Percentiles rank a stretch among this genome's conserved stretches.
phyloP scores from a whole-genome alignment of 768 basidiomycete species.

The Russula emetica region DNA sequence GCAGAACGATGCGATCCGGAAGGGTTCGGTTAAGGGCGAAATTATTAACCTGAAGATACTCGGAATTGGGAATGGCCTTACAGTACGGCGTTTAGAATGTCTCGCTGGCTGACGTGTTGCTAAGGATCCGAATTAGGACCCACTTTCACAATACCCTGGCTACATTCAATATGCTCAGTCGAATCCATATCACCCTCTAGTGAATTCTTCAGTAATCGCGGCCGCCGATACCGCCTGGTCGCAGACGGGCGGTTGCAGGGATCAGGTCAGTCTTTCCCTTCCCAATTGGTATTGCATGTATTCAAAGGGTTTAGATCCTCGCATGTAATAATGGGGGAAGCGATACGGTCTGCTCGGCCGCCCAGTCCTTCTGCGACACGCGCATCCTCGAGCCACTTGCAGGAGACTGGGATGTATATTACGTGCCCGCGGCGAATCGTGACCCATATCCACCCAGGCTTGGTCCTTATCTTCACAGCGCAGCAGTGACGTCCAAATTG shows the following conservation, averaged over 20 bases:
- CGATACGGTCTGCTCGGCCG: conserved; percentile 27
- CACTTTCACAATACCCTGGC: conserved; percentile 51
- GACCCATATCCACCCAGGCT: conserved; percentile 50
- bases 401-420: conserved; percentile 55
- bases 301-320: conserved; percentile 39
- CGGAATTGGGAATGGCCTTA: conserved; percentile 61
- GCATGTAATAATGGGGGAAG: conserved; percentile 48
- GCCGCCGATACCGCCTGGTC: conserved; percentile 45
- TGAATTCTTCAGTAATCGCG: conserved; percentile 40
- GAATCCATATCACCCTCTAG: conserved; percentile 54
- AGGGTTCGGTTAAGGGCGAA: conserved; percentile 43
- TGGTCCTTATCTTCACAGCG: conserved; percentile 32
- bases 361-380: conserved; percentile 57
- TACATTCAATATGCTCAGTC: conserved; percentile 52
- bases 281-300: background rate
- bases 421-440: conserved; percentile 41
- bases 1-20: conserved; percentile 54
- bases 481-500: conserved; percentile 38
- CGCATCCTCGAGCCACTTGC: conserved; percentile 35
- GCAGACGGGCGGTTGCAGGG: conserved; percentile 45
- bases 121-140: conserved; percentile 31
- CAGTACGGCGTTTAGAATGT: conserved; percentile 37
- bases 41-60: conserved; percentile 56
- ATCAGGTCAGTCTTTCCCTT: conserved; percentile 36
- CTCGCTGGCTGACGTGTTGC: background rate